These are phyloP conservation scores for Rhynchospora pubera DNA, from an alignment of 176 grass and related monocot species.

Conservation along the genomic window DNA sequence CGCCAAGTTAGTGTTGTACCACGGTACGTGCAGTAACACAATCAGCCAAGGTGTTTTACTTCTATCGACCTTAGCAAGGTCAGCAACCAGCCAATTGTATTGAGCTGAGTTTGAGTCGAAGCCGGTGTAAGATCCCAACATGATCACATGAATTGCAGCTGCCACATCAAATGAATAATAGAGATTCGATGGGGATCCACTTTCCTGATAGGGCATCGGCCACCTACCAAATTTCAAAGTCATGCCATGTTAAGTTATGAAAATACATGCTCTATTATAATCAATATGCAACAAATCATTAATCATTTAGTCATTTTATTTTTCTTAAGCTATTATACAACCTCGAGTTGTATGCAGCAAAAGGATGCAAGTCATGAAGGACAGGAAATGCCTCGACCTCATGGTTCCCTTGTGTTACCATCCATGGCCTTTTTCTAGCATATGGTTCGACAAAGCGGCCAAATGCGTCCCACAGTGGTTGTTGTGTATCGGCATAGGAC, in stretches of 20 bases:
- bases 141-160: constrained; percentile 56
- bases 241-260: neutral
- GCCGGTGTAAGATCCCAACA: constrained; percentile 65
- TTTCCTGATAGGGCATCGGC: constrained; percentile 77
- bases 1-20: constrained; percentile 89
- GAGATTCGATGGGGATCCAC: constrained; percentile 63
- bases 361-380: constrained; percentile 29
- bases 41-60: constrained; percentile 56
- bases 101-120: constrained; percentile 48
- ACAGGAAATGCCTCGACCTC: constrained; percentile 54
- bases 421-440: constrained; percentile 73
- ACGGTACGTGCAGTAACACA: constrained; percentile 61
- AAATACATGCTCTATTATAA: neutral
- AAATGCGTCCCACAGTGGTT: constrained; percentile 81
- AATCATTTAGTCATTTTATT: neutral
- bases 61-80: constrained; percentile 67
- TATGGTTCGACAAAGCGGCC: constrained; percentile 68
- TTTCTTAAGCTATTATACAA: too few species aligned
- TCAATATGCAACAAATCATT: neutral
- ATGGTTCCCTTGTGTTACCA: constrained; percentile 87
- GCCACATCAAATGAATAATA: constrained; percentile 85
- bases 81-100: constrained; percentile 64
- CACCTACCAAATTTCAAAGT: constrained; percentile 27
- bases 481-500: constrained; percentile 74
- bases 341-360: constrained; percentile 53